These are phyloP conservation scores for Rhizopogon rudus DNA, from an alignment of 768 basidiomycete species.

Conservation along the genomic window DNA sequence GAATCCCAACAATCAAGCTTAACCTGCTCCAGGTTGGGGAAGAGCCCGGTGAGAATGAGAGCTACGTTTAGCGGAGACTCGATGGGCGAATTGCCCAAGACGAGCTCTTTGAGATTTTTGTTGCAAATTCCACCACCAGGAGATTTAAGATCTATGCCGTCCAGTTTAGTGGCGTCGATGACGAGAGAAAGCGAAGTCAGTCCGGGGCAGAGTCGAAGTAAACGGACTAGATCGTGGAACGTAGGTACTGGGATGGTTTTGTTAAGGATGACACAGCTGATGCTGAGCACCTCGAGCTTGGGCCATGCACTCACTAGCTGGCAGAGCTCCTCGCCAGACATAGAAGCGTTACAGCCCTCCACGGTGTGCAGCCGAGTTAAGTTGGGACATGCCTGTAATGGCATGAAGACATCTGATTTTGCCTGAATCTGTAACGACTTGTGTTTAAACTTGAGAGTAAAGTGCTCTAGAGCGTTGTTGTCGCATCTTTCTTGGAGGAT, in stretches of 20 bases:
- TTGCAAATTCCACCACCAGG: background rate
- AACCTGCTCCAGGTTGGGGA: constrained; percentile 12
- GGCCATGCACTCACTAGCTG: constrained; percentile 18
- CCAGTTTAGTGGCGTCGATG: constrained; percentile 7
- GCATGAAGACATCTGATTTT: background rate
- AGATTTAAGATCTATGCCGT: background rate
- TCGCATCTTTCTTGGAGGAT: background rate
- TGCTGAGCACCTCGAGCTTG: constrained; percentile 12
- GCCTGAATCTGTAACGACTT: background rate
- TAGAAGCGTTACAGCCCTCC: constrained; percentile 7
- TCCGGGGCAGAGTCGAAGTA: constrained; percentile 9
- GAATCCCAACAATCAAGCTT: constrained; percentile 20
- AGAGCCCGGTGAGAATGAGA: constrained; percentile 9
- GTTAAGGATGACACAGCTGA: constrained; percentile 12
- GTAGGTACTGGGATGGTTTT: constrained; percentile 6
- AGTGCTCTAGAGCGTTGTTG: background rate
- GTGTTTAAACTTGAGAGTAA: background rate
- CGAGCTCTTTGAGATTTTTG: background rate
- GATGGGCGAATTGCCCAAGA: constrained; percentile 17
- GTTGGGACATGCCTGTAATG: background rate
- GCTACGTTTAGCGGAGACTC: constrained; percentile 9
- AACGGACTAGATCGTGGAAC: constrained; percentile 5
- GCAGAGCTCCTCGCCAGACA: constrained; percentile 13
- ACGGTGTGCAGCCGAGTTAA: background rate
- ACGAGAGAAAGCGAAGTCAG: constrained; percentile 16